phyloP scores from a whole-genome alignment of 179 eudicot species.

The Camellia oleifera region DNA sequence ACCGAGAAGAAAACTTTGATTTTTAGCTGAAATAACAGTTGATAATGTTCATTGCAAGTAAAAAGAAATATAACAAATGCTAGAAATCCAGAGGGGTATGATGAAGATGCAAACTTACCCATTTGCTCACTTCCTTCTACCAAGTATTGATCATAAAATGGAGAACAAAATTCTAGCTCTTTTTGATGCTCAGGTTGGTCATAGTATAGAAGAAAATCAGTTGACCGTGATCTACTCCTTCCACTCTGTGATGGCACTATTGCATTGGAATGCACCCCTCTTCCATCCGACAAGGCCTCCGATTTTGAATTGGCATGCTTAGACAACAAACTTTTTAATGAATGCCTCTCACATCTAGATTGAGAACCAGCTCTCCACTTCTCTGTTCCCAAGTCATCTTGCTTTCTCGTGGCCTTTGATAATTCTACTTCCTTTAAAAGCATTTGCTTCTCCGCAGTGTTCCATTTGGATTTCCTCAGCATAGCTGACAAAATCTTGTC shows the following conservation, averaged over 20 bases:
- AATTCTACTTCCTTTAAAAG: constrained; percentile 62
- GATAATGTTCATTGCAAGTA: too few relatives aligned
- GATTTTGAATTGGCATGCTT: constrained; percentile 47
- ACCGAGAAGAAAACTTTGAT: neutral
- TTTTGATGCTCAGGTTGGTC: constrained; percentile 23
- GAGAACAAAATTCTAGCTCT: constrained; percentile 26
- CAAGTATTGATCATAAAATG: constrained; percentile 26
- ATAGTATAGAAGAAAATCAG: constrained; percentile 24
- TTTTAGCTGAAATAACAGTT: neutral
- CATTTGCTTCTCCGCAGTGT: constrained; percentile 55
- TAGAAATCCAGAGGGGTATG: neutral
- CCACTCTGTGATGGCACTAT: constrained; percentile 20
- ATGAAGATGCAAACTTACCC: constrained; percentile 41
- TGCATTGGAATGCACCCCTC: constrained; percentile 23
- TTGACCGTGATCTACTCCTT: constrained; percentile 19
- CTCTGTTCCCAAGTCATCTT: constrained; percentile 46
- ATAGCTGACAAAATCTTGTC: constrained; percentile 75
- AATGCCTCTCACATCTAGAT: constrained; percentile 47
- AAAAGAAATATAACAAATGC: neutral
- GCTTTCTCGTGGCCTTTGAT: constrained; percentile 53
- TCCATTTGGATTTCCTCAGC: constrained; percentile 71
- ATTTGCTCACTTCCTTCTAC: constrained; percentile 31
- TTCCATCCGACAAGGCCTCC: constrained; percentile 31
- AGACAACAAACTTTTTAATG: constrained; percentile 57
- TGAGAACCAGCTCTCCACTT: constrained; percentile 46